A percentile compares a stretch with the other conserved stretches of the same genome.
phyloP scores from a whole-genome alignment of 805 yeast genomes.

The Candida vaughaniae region DNA sequence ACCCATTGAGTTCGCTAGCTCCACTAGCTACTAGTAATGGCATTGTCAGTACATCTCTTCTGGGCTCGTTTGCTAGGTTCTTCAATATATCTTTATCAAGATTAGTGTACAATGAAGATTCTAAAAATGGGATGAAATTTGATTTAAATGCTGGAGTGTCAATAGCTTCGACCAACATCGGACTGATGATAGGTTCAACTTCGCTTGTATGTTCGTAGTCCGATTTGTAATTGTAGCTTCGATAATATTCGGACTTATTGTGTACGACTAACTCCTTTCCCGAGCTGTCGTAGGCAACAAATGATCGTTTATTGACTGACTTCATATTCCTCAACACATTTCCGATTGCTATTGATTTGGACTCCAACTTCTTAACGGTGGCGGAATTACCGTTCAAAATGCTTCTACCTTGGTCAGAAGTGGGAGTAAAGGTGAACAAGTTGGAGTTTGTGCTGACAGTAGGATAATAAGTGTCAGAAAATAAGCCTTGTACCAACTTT shows the following conservation, averaged over 20 bases:
- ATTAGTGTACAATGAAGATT: constrained; percentile 63
- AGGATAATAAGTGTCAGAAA: constrained; percentile 73
- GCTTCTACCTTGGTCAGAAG: constrained; percentile 13
- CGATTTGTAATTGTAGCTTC: constrained; percentile 8
- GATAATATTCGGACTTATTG: constrained; percentile 8
- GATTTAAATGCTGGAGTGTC: constrained; percentile 75
- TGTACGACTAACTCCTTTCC: constrained; percentile 21
- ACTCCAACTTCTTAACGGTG: not conserved
- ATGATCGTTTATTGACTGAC: constrained; percentile 2
- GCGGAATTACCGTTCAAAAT: constrained; percentile 4
- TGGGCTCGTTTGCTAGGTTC: constrained; percentile 62
- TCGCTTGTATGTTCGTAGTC: constrained; percentile 1
- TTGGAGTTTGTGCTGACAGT: constrained; percentile 62
- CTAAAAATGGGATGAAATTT: constrained; percentile 71
- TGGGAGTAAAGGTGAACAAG: constrained; percentile 54
- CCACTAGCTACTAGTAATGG: constrained; percentile 77
- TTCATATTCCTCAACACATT: constrained; percentile 21
- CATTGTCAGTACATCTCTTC: constrained; percentile 60
- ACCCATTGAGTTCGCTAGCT: constrained; percentile 72
- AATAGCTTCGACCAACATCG: constrained; percentile 64
- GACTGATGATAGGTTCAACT: constrained; percentile 39
- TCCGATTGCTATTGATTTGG: constrained; percentile 21
- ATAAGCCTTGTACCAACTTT: constrained; percentile 46
- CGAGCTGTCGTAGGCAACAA: constrained; percentile 24
- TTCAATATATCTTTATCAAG: constrained; percentile 57